Base-by-base conservation (phyloP, 2,329 filamentous ascomycete species). In the Coniochaeta hoffmannii region DNA sequence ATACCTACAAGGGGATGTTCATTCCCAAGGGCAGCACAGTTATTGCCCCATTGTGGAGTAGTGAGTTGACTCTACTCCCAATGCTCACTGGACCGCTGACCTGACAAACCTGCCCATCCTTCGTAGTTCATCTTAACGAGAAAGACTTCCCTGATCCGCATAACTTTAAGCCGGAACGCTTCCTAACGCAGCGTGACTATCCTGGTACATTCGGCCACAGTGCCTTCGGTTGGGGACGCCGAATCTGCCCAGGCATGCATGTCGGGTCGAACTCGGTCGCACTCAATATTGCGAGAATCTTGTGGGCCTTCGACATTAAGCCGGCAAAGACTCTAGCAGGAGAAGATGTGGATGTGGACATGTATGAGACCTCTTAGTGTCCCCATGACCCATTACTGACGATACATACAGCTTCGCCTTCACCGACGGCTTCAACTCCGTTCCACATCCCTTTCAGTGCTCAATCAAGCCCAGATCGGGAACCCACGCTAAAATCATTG, bases 241-340 rank as follows among this genome's bases (percentile, higher is more conserved):
- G 73, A 1, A 62, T 73, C 9, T 75, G 73, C 12, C 71, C 73
- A 0, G 73, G 73, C 0, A 67, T 79, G 59, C 78, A 83, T 53
- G 71, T 83, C 1, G 78, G 77, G 0, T 74, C 78, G 41, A 73
- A 77, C 0, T 80, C 73, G 0, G 68, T 83, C 0, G 69, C 71
- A 10, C 64, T 78, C 1, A 73, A 70, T 44, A 73, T 80, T 19
- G 70, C 77, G 0, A 71, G 75, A 2, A 66, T 79, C 0, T 62
- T 85, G 0, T 85, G 81, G 81, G 80, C 72, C 0, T 83, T 82
- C 54, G 62, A 76, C 0, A 63, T 77, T 6, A 58, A 57, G 0
- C 65, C 67, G 0, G 68, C 61, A 1, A 66, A 64, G 53, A 60
- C 70, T 6, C 60, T 62, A 11, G 63, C 65, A 11, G 69, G 66